These are phyloP conservation scores for Cucumis melo DNA, from an alignment of 306 rosid species.

Conservation along the genomic window DNA sequence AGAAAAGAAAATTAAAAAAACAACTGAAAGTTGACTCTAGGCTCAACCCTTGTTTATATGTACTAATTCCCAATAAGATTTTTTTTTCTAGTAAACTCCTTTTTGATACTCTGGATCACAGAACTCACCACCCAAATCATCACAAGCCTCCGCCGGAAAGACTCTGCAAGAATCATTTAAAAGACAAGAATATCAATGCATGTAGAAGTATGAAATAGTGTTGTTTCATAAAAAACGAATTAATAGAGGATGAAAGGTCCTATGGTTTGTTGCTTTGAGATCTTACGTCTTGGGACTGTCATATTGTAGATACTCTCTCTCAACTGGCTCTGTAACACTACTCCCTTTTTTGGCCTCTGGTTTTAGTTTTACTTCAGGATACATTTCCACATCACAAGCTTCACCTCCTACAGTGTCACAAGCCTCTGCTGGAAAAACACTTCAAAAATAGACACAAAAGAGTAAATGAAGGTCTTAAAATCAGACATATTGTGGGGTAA, in stretches of 20 bases:
- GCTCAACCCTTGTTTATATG: not conserved
- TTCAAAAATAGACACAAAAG: not conserved
- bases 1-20: not conserved
- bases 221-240: not conserved
- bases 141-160: conserved; percentile 77
- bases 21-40: not conserved
- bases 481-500: not conserved
- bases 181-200: not conserved
- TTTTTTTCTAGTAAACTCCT: conserved; percentile 42
- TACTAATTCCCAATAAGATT: not conserved
- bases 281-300: conserved; percentile 33
- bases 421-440: conserved; percentile 39
- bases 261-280: not conserved
- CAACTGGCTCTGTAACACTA: conserved; percentile 13
- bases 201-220: not conserved
- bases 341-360: conserved; percentile 7
- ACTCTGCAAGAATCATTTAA: conserved; percentile 34
- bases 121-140: conserved; percentile 89
- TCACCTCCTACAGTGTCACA: conserved; percentile 39
- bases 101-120: conserved; percentile 65
- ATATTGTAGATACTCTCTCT: conserved; percentile 28
- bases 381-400: conserved; percentile 31
- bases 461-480: not conserved
- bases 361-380: conserved; percentile 33
- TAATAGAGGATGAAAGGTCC: not conserved